These are phyloP conservation scores for Metarhizium rileyi DNA, from an alignment of 2,329 filamentous ascomycete genomes.

Conservation along the genomic window DNA sequence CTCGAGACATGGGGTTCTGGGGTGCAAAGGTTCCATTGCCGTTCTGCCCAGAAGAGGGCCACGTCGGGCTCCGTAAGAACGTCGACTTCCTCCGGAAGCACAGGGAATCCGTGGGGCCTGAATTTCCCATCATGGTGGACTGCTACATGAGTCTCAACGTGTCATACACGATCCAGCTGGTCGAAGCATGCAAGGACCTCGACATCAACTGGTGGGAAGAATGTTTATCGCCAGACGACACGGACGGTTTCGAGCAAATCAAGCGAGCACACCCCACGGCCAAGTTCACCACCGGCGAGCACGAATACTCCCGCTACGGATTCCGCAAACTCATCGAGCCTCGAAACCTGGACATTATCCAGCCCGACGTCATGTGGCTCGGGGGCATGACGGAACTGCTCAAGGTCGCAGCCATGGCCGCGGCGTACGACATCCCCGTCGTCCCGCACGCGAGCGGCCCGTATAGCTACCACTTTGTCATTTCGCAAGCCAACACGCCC, in stretches of 20 bases:
- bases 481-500: constrained; percentile 84
- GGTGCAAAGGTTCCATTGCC: constrained; percentile 85
- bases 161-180: constrained; percentile 83
- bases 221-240: constrained; percentile 83
- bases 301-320: constrained; percentile 89
- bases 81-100: constrained; percentile 81
- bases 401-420: constrained; percentile 78
- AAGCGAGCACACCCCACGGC: constrained; percentile 83
- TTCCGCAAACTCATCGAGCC: constrained; percentile 91
- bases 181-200: constrained; percentile 70
- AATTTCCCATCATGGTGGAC: constrained; percentile 90
- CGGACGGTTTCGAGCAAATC: constrained; percentile 79
- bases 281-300: constrained; percentile 93
- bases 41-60: constrained; percentile 81
- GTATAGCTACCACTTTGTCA: constrained; percentile 93
- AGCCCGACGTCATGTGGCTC: constrained; percentile 97
- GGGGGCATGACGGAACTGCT: constrained; percentile 87
- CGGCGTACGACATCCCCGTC: constrained; percentile 88
- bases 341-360: constrained; percentile 86
- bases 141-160: constrained; percentile 97
- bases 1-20: constrained; percentile 80
- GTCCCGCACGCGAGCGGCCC: constrained; percentile 91
- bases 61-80: constrained; percentile 75
- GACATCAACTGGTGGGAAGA: constrained; percentile 98
- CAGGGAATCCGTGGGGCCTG: constrained; percentile 72